A percentile compares a stretch with the other conserved stretches of the same genome.
Conservation (phyloP, 345 rosid species). For the Conringia planisiliqua region DNA sequence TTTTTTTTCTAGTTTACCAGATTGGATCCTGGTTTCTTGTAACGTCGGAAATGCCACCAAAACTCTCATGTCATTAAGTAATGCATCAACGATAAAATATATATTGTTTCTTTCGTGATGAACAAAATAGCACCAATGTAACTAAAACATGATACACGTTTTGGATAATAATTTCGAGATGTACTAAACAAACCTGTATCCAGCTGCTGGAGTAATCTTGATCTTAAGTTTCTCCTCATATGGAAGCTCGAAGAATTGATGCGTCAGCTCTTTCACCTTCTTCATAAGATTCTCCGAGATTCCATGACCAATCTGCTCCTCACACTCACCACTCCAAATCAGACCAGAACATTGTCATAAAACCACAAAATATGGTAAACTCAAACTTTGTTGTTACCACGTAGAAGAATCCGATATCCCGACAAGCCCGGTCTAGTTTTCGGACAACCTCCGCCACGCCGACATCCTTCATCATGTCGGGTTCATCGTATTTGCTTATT, state of each 20-base stretch:
- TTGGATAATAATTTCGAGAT: not conserved
- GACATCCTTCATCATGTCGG: constrained; percentile 51
- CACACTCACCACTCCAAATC: constrained; percentile 3
- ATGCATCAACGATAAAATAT: not conserved
- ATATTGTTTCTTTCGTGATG: not conserved
- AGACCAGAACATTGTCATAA: not conserved
- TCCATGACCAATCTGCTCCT: constrained; percentile 68
- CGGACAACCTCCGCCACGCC: constrained; percentile 52
- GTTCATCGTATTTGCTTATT: constrained; percentile 53
- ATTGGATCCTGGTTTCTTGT: not conserved
- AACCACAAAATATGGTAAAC: not conserved
- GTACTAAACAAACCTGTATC: constrained; percentile 54
- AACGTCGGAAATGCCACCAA: not conserved
- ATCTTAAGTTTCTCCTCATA: constrained; percentile 60
- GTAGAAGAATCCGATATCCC: constrained; percentile 81
- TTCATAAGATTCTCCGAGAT: constrained; percentile 53
- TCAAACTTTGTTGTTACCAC: constrained; percentile 44
- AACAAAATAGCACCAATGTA: not conserved
- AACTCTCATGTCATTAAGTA: too few relatives aligned
- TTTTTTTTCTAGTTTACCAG: not conserved
- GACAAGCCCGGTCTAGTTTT: constrained; percentile 67
- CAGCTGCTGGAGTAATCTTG: constrained; percentile 61
- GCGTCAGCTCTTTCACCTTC: constrained; percentile 48
- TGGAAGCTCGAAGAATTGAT: constrained; percentile 49
- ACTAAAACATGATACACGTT: not conserved